Evolutionary conservation across 345 rosid species (phyloP), one percentile per base, ranked within the genome.

Genomic region (Brassica juncea): DNA sequence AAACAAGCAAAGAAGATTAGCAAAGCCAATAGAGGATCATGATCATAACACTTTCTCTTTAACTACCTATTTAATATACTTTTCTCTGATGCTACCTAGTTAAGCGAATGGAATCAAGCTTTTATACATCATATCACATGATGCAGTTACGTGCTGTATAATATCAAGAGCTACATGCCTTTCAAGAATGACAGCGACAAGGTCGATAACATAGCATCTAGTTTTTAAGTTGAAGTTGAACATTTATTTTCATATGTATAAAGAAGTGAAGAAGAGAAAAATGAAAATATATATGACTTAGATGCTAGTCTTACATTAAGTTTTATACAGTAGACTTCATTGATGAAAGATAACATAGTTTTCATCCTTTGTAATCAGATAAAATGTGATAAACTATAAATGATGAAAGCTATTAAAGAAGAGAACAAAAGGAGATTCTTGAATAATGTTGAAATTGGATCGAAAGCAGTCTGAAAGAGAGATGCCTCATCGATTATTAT

Each of bases 401-500:
- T 78, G 30, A 68, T 31, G 58, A 62, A 63, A 80, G 37, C 31
- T 63, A 71, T 39, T 31, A 75, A 81, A 81, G 83, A 76, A 66
- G 76, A 59, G 67, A 58, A 75, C 32, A 44, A 91, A 91, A 89
- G 91, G 86, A 84, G 94, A 91, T 89, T 89, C 92, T 81, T 84
- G 92, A 87, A 88, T 85, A 86, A 88, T 87, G 92, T 87, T 66
- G 80, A 76, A 81, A 81, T 39, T 75, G 69, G 77, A 75, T 81
- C 73, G 64, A 75, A 80, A 80, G 83, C 73, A 75, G 73, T 70
- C 37, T 75, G 77, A 85, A 88, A 87, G 83, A 84, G 82, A 86
- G 89, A 78, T 88, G 87, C 82, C 79, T 84, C 85, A 85, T 84
- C 85, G 74, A 90, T 80, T 88, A 87, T 85, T 87, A 85, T 84